Evolutionary conservation across 768 basidiomycete genomes (phyloP), one percentile per base, ranked within the genome.

Genomic region (Lactifluus hygrophoroides): DNA sequence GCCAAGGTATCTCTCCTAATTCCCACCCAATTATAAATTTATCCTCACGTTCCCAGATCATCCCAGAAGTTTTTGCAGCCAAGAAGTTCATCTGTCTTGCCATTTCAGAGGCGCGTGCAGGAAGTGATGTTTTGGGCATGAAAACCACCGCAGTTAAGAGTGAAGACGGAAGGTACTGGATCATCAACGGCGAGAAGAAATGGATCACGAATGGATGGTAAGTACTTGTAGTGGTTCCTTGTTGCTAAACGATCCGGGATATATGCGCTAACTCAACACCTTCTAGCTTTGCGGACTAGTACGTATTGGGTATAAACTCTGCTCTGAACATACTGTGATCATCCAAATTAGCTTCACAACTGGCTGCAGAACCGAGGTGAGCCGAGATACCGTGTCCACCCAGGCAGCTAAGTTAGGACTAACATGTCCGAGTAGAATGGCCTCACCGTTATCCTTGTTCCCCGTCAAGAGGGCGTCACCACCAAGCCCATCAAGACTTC

Each of bases 81-180:
- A 88, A 85, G 73, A 91, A 90, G 74, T 86, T 86, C 68, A 93
- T 94, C 62, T 88, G 83, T 62, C 72, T 95, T 38, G 93, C 92
- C 23, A 87, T 94, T 63, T 87, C 87, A 16, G 93, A 95, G 71
- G 90, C 92, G 11, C 86, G 86, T 58, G 91, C 90, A 9, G 91
- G 87, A 28, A 86, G 83, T 67, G 92, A 94, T 69, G 91, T 96
- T 5, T 80, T 82, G 72, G 88, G 90, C 8, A 71, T 94, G 55
- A 78, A 83, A 67, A 92, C 90, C 5, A 84, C 81, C 6, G 93
- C 91, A 16, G 81, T 79, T 19, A 88, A 90, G 71, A 86, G 79
- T 25, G 84, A 84, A 55, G 90, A 94, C 66, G 90, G 89, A 28
- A 88, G 86, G 68, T 76, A 84, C 64, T 92, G 85, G 83, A 87